These are phyloP conservation scores for Phaeophleospora eucalypticola DNA, from an alignment of 2,329 filamentous ascomycete genomes.

Conservation along the genomic window DNA sequence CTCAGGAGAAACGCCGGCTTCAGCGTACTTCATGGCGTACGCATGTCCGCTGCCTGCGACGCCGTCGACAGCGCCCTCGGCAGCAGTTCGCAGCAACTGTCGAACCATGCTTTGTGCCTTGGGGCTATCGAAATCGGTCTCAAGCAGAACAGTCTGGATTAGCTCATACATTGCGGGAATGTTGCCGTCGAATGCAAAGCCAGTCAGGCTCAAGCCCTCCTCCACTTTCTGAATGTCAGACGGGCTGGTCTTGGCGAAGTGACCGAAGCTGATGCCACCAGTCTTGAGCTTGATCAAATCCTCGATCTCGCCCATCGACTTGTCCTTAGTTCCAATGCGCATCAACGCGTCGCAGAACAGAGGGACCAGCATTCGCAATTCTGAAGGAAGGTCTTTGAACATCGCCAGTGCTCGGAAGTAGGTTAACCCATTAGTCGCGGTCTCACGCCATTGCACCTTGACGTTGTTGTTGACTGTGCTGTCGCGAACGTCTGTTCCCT, in stretches of 20 bases:
- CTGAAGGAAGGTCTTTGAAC: conserved; percentile 73
- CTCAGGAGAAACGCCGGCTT: conserved; percentile 69
- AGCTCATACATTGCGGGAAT: conserved; percentile 88
- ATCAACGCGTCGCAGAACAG: conserved; percentile 90
- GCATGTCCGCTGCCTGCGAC: conserved; percentile 87
- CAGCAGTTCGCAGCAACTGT: conserved; percentile 79
- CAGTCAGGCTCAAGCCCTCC: conserved; percentile 79
- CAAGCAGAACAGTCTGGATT: conserved; percentile 71
- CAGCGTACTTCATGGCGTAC: conserved; percentile 78
- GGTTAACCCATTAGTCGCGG: conserved; percentile 89
- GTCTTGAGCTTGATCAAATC: conserved; percentile 96
- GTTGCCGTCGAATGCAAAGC: conserved; percentile 85
- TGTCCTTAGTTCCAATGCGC: conserved; percentile 82
- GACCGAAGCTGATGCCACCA: conserved; percentile 79
- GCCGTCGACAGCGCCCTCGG: conserved; percentile 84
- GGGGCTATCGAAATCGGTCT: conserved; percentile 84
- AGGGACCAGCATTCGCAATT: conserved; percentile 78
- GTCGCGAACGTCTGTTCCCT: conserved; percentile 64
- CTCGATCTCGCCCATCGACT: conserved; percentile 91
- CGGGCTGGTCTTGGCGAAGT: conserved; percentile 77
- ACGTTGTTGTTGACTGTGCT: conserved; percentile 57
- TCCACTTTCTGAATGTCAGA: conserved; percentile 64
- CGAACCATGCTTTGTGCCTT: conserved; percentile 77
- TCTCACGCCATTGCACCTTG: conserved; percentile 83
- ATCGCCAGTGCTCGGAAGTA: conserved; percentile 90